Evolutionary conservation across 139 green algal genomes (phyloP).

Genomic region (Picochlorum sp.): DNA sequence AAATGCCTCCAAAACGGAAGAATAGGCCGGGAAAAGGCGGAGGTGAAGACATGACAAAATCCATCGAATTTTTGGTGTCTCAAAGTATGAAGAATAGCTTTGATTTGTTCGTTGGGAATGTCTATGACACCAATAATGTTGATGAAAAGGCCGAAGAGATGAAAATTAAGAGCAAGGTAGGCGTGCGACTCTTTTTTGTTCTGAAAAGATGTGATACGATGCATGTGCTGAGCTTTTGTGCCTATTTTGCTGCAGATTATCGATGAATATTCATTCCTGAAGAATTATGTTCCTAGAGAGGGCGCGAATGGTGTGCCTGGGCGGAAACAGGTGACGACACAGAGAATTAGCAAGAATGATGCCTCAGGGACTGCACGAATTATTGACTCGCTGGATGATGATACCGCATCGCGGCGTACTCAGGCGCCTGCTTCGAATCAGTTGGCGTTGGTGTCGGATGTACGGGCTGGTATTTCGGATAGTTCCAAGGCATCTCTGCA

Average conservation of each 20-base stretch:
- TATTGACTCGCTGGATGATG: slow-evolving; percentile 54
- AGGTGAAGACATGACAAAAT: background rate
- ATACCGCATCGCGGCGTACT: background rate
- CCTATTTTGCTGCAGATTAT: slow-evolving; percentile 27
- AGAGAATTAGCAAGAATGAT: slow-evolving; percentile 4
- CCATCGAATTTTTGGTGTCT: slow-evolving; percentile 63
- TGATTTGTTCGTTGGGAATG: slow-evolving; percentile 73
- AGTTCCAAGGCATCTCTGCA: slow-evolving; percentile 20
- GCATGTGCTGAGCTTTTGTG: background rate
- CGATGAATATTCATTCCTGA: slow-evolving; percentile 43
- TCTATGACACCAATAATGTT: slow-evolving; percentile 38
- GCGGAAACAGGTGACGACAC: background rate
- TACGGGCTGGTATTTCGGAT: slow-evolving; percentile 14
- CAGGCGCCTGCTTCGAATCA: slow-evolving; percentile 17
- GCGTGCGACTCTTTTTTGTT: background rate
- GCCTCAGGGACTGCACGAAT: slow-evolving; percentile 52
- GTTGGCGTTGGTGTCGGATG: slow-evolving; percentile 3
- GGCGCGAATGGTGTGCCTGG: background rate
- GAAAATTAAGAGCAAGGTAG: slow-evolving; percentile 62
- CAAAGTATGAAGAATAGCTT: slow-evolving; percentile 72
- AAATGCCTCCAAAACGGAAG: background rate
- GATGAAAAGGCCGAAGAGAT: slow-evolving; percentile 58
- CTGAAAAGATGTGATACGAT: background rate
- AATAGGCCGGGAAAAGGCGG: background rate
- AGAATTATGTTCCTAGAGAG: slow-evolving; percentile 32